Evolutionary conservation across 1,284 basidiomycete species (phyloP), one percentile per base, ranked within the genome.

Genomic region (Cutaneotrichosporon mucoides): DNA sequence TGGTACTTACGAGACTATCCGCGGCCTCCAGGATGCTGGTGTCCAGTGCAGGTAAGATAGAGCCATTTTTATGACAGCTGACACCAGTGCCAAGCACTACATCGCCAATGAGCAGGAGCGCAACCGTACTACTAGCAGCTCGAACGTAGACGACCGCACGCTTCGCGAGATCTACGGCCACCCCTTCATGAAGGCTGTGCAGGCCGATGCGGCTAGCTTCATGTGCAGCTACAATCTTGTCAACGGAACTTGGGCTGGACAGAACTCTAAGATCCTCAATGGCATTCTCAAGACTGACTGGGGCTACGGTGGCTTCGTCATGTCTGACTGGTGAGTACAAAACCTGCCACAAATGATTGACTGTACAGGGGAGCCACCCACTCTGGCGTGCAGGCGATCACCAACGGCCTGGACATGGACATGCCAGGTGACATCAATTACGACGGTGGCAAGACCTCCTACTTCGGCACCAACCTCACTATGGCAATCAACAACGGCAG

Each of bases 191-290:
- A 81, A 82, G 57, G 85, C 85, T 54, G 82, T 89, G 8, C 82
- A 85, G 79, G 87, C 87, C 0, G 88, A 87, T 36, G 84, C 86
- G 5, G 81, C 84, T 0, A 84, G 83, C 41, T 79, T 89, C 61
- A 91, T 90, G 88, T 89, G 86, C 79, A 84, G 83, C 53, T 86
- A 86, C 73, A 85, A 84, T 55, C 57, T 60, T 81, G 81, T 86
- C 69, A 88, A 88, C 68, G 82, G 83, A 3, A 84, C 81, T 0
- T 86, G 79, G 62, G 81, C 85, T 0, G 87, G 86, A 63, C 84
- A 85, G 66, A 87, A 88, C 51, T 57, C 64, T 6, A 81, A 85
- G 69, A 81, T 82, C 5, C 74, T 88, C 61, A 89, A 89, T 71
- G 84, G 83, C n/a, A 78, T 88, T 24, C 76, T 89, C 55, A 90